These are phyloP conservation scores for Botrytis byssoidea DNA, from an alignment of 2,329 filamentous ascomycete genomes.

Conservation along the genomic window DNA sequence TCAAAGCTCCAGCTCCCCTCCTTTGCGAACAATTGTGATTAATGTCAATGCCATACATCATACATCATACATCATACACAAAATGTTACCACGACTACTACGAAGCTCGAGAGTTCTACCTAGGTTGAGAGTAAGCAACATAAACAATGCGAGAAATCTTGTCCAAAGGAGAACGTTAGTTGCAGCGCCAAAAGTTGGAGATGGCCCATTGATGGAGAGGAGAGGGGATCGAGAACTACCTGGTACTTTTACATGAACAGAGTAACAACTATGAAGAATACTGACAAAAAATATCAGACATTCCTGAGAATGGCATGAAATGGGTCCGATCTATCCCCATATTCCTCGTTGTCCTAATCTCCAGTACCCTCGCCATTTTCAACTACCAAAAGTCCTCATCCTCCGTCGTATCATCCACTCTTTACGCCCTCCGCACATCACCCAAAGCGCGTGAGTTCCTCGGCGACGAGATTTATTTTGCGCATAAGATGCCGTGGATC, in stretches of 20 bases:
- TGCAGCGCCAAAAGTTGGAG: slow-evolving; percentile 56
- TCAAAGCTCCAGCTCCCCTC: slow-evolving; percentile 17
- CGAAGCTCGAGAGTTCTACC: slow-evolving; percentile 30
- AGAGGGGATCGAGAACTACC: slow-evolving; percentile 65
- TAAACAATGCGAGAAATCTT: slow-evolving; percentile 24
- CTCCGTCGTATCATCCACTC: slow-evolving; percentile 78
- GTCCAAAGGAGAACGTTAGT: slow-evolving; percentile 48
- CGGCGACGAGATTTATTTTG: slow-evolving; percentile 85
- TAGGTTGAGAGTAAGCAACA: slow-evolving; percentile 22
- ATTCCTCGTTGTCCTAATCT: slow-evolving; percentile 70
- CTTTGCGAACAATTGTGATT: not conserved
- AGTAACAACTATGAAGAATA: not conserved
- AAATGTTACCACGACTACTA: slow-evolving; percentile 38
- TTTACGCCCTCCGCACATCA: slow-evolving; percentile 88
- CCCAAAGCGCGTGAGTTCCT: slow-evolving; percentile 70
- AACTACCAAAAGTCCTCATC: slow-evolving; percentile 98
- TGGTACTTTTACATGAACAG: slow-evolving; percentile 43
- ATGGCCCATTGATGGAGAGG: slow-evolving; percentile 64
- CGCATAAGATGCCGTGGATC: slow-evolving; percentile 78
- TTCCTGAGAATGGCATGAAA: slow-evolving; percentile 41
- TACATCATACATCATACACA: not conserved
- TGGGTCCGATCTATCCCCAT: slow-evolving; percentile 76
- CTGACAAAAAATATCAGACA: slow-evolving; percentile 26
- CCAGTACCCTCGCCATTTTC: slow-evolving; percentile 83
- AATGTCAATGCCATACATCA: not conserved